A percentile compares a stretch with the other conserved stretches of the same genome.
Evolutionary conservation across 2,329 filamentous ascomycete genomes (phyloP).

Genomic region (Colletotrichum lindemuthianum): DNA sequence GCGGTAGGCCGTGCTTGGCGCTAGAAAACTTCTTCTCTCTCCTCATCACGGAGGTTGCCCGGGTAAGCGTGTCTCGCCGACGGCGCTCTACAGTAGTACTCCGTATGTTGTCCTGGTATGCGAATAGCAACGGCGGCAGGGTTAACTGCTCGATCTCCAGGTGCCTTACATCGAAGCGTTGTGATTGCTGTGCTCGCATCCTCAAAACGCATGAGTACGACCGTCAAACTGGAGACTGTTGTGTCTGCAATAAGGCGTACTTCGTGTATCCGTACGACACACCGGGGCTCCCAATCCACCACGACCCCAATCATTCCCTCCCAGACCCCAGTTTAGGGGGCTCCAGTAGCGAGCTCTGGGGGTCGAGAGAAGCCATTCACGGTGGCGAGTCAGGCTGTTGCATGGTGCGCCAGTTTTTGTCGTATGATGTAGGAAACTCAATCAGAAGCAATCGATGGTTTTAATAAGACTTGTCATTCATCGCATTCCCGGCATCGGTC

Average conservation of each 20-base stretch:
- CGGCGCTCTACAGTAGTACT: not conserved
- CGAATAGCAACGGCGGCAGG: not conserved
- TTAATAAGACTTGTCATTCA: not conserved
- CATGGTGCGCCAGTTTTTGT: slow-evolving; percentile 12
- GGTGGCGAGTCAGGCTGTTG: slow-evolving; percentile 18
- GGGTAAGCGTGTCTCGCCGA: not conserved
- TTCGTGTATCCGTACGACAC: not conserved
- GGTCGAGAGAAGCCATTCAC: not conserved
- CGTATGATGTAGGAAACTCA: slow-evolving; percentile 13
- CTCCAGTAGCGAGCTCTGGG: slow-evolving; percentile 2
- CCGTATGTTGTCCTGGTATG: not conserved
- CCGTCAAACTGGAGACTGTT: not conserved
- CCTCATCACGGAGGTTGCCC: not conserved
- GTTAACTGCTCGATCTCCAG: not conserved
- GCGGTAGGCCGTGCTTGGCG: slow-evolving; percentile 2
- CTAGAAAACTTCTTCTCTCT: not conserved
- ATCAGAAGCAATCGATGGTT: not conserved
- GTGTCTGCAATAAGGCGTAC: too few species aligned
- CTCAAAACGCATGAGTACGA: too few species aligned
- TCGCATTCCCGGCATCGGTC: not conserved
- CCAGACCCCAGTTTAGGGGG: not conserved
- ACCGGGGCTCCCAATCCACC: not conserved
- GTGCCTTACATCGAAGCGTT: not conserved
- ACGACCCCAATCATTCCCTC: slow-evolving; percentile 6
- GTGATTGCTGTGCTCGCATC: too few species aligned